Percentiles rank a stretch among this genome's conserved stretches.
Evolutionary conservation across 2,329 filamentous ascomycete species (phyloP).

Genomic region (Verticillium nubilum): DNA sequence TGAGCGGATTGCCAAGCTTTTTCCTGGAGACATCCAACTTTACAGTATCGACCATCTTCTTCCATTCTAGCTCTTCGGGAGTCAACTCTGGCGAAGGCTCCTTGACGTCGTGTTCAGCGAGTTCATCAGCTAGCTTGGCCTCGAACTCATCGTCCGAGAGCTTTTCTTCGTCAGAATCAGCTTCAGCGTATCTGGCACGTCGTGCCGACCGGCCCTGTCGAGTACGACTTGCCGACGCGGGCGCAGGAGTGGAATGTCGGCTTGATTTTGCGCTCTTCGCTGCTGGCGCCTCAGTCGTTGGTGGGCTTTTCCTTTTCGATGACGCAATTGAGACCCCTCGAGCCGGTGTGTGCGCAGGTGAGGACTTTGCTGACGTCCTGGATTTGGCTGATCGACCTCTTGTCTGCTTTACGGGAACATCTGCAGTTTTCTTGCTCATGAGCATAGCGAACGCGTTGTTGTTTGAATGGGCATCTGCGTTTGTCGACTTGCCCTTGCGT

Average conservation of each 20-base stretch:
- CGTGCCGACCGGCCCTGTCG: slow-evolving; percentile 21
- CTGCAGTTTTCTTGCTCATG: slow-evolving; percentile 39
- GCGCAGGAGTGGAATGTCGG: slow-evolving; percentile 65
- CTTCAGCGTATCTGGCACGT: slow-evolving; percentile 38
- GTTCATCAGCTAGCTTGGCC: slow-evolving; percentile 63
- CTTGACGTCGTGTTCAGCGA: slow-evolving; percentile 35
- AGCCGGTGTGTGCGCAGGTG: slow-evolving; percentile 4
- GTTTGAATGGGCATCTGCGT: slow-evolving; percentile 8
- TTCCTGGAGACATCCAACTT: slow-evolving; percentile 86
- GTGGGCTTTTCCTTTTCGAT: slow-evolving; percentile 26
- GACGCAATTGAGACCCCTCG: slow-evolving; percentile 11
- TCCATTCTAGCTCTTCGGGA: slow-evolving; percentile 58
- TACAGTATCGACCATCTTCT: slow-evolving; percentile 67
- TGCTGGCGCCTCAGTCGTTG: slow-evolving; percentile 23
- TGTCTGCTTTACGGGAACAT: slow-evolving; percentile 12
- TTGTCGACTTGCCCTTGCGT: slow-evolving; percentile 16
- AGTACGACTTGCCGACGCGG: slow-evolving; percentile 41
- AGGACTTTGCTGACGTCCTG: slow-evolving; percentile 6
- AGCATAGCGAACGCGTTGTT: slow-evolving; percentile 47
- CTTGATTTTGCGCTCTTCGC: slow-evolving; percentile 72
- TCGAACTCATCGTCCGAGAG: slow-evolving; percentile 85
- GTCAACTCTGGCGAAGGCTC: slow-evolving; percentile 29
- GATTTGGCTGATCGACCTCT: slow-evolving; percentile 13
- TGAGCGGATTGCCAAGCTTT: slow-evolving; percentile 87
- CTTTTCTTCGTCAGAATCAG: slow-evolving; percentile 53